phyloP scores from a whole-genome alignment of 2,329 filamentous ascomycete genomes.

The Thelonectria rubi region DNA sequence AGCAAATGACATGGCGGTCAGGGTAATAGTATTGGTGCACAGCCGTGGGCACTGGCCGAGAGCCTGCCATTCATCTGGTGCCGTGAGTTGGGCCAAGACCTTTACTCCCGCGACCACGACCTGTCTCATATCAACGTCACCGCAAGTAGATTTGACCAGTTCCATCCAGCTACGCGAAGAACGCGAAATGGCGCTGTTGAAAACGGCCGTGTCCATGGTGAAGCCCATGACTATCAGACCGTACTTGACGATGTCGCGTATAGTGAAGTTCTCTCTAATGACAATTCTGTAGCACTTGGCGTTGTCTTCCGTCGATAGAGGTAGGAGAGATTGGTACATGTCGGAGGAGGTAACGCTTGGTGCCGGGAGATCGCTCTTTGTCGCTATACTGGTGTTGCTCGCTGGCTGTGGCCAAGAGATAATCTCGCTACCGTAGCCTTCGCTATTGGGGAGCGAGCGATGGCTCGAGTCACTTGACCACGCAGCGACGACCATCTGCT shows the following conservation, averaged over 20 bases:
- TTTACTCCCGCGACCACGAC: background rate
- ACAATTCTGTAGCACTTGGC: background rate
- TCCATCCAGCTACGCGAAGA: background rate
- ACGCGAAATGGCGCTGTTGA: background rate
- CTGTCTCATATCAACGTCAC: background rate
- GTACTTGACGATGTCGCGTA: background rate
- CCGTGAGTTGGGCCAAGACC: background rate
- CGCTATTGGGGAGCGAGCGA: background rate
- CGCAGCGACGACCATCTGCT: background rate
- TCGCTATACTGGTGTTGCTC: too few relatives aligned
- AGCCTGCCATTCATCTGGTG: background rate
- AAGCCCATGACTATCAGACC: background rate
- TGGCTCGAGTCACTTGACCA: background rate
- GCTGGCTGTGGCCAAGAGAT: too few relatives aligned
- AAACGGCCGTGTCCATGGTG: background rate
- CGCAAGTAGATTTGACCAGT: background rate
- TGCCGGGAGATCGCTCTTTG: background rate
- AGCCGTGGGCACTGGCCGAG: background rate
- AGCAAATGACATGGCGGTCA: background rate
- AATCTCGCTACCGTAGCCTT: too few relatives aligned
- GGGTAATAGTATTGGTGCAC: background rate
- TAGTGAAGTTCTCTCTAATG: background rate
- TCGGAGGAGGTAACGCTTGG: background rate
- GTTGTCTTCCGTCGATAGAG: background rate
- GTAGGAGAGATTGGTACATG: background rate